A percentile compares a stretch with the other conserved stretches of the same genome.
These are phyloP conservation scores for Neophaeococcomyces aloes DNA, from an alignment of 2,329 filamentous ascomycete species.

Conservation along the genomic window DNA sequence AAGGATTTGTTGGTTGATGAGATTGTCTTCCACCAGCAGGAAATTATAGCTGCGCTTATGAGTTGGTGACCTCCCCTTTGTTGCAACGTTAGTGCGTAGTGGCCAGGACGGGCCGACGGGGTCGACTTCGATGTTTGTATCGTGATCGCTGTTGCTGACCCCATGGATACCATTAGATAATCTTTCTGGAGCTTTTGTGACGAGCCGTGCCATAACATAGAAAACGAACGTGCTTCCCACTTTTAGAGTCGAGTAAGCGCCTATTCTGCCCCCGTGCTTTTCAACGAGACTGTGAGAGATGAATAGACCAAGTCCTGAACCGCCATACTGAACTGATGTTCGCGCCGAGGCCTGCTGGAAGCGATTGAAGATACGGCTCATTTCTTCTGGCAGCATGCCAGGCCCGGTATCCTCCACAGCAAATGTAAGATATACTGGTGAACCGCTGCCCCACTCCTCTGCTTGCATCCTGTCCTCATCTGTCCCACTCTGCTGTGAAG, in stretches of 20 bases:
- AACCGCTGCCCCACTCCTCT: conserved; percentile 47
- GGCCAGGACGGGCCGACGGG: too few species aligned
- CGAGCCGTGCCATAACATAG: conserved; percentile 38
- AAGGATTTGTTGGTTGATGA: conserved; percentile 30
- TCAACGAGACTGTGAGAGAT: conserved; percentile 68
- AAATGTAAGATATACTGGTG: conserved; percentile 56
- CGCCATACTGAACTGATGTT: conserved; percentile 69
- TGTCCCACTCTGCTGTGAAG: too few species aligned
- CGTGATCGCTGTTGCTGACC: too few species aligned
- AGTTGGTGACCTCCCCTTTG: too few species aligned
- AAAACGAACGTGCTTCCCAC: conserved; percentile 49
- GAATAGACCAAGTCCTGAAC: conserved; percentile 66
- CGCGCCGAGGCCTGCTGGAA: conserved; percentile 67
- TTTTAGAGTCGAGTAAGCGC: conserved; percentile 48
- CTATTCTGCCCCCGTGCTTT: conserved; percentile 67
- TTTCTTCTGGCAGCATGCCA: conserved; percentile 60
- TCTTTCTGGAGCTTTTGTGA: too few species aligned
- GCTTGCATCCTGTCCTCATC: too few species aligned
- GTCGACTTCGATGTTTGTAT: too few species aligned
- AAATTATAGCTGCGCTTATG: too few species aligned
- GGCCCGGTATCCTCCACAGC: conserved; percentile 68
- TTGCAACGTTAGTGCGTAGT: too few species aligned
- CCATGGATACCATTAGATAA: too few species aligned
- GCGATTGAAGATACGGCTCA: conserved; percentile 62
- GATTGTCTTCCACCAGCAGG: conserved; percentile 34